Percentiles rank a stretch among this genome's conserved stretches.
phyloP scores from a whole-genome alignment of 805 yeast species.

The Zygoascus biomembranicola region DNA sequence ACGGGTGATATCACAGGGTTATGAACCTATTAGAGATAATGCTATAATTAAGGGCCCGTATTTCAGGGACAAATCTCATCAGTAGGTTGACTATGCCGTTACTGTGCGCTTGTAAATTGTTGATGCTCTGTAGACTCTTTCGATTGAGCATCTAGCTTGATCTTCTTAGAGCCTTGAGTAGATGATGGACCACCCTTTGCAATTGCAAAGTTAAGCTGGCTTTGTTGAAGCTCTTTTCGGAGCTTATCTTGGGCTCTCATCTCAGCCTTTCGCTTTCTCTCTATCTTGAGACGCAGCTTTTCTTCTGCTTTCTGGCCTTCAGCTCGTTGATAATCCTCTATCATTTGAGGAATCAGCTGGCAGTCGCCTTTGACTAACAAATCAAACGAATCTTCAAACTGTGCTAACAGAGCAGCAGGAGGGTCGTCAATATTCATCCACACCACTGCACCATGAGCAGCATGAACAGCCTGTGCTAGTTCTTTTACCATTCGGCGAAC shows the following conservation, averaged over 20 bases:
- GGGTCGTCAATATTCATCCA: constrained; percentile 51
- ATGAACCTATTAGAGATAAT: no score
- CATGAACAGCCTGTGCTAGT: constrained; percentile 48
- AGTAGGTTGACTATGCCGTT: no score
- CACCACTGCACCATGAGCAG: constrained; percentile 49
- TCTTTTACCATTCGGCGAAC: constrained; percentile 55
- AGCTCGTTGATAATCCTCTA: constrained; percentile 22
- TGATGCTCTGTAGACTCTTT: no score
- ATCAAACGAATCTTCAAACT: constrained; percentile 48
- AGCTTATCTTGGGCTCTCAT: constrained; percentile 1
- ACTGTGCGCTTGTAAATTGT: no score
- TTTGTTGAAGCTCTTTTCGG: background rate
- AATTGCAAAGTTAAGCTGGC: background rate
- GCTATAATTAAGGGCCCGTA: no score
- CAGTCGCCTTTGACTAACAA: constrained; percentile 58
- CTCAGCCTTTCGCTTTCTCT: constrained; percentile 11
- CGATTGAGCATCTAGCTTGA: background rate
- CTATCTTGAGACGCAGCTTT: constrained; percentile 16
- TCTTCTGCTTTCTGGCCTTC: constrained; percentile 18
- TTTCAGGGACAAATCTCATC: no score
- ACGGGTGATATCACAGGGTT: no score
- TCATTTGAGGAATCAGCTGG: constrained; percentile 40
- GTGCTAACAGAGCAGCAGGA: constrained; percentile 28
- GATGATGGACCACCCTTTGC: background rate
- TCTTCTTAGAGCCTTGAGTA: background rate